Evolutionary conservation across 371 early-diverging fungal genomes (phyloP), one percentile per base, ranked within the genome.

Genomic region (Apophysomyces ossiformis): DNA sequence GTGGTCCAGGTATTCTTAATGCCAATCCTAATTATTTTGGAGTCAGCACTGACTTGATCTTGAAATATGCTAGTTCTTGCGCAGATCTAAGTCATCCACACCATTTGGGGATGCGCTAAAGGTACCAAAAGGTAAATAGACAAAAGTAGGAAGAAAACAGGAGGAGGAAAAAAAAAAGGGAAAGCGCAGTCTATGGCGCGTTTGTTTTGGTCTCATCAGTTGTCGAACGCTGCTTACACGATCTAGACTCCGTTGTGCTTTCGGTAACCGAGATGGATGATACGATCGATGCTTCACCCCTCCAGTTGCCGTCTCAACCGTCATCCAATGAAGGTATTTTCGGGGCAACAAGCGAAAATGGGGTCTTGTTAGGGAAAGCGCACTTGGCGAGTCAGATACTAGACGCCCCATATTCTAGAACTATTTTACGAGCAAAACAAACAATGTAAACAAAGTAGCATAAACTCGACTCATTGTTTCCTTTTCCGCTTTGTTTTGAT

Each of bases 261-360:
- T 72, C 73, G 44, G 75, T 77, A 12, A 71, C 69, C n/a, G 73
- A 79, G 36, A 67, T 73, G 50, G 76, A 73, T 41, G 58, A 68
- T 37, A 77, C 77, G 5, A 72, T 78, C n/a, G 79, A 75, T 37
- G 65, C 66, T 1, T 26, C 70, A 5, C 74, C 71, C 44, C 57
- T 81, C n/a, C 39, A 70, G 16, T 47, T 64, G 38, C 68, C 71
- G 7, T 18, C 38, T 36, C 61, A 69, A 15, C 43, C 67, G 26
- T 57, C 26, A 15, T 37, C 21, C 62, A 8, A 43, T 67, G 2
- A 37, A 58, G n/a, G 65, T 18, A 61, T 77, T 1, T 86, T 86
- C 76, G 88, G 88, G 16, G 85, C 76, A 5, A 75, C 82, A 2
- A 86, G 84, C 61, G 88, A 87, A 60, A 85, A 86, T 58, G 88